phyloP scores from a whole-genome alignment of 208 protist species.

The Leishmania mexicana region DNA sequence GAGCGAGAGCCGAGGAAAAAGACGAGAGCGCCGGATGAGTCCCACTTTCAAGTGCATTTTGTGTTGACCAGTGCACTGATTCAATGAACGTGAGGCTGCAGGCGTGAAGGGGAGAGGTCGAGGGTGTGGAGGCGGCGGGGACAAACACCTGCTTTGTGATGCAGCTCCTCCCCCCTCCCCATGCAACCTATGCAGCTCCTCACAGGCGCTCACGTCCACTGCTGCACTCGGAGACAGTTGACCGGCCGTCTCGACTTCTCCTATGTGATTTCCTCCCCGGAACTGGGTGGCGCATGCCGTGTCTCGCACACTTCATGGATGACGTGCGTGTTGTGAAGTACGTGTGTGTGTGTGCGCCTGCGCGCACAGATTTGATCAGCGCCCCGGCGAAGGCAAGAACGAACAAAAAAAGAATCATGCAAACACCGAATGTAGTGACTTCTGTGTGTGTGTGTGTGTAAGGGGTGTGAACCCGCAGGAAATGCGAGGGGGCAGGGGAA shows the following conservation, averaged over 20 bases:
- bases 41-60: background rate
- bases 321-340: background rate
- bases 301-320: background rate
- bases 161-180: background rate
- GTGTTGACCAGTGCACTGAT: background rate
- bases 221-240: background rate
- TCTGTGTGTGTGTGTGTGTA: too few relatives aligned
- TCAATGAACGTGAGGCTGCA: background rate
- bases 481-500: background rate
- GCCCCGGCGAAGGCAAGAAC: background rate
- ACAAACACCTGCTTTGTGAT: background rate
- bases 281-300: background rate
- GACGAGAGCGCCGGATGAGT: background rate
- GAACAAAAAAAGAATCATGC: background rate
- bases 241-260: background rate
- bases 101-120: background rate
- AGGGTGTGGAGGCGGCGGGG: background rate
- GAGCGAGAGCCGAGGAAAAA: background rate
- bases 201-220: background rate
- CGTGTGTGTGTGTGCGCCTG: background rate
- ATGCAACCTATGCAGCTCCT: background rate
- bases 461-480: too few relatives aligned
- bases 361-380: background rate
- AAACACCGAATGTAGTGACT: background rate
- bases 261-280: background rate